These are phyloP conservation scores for Colletotrichum cuscutae DNA, from an alignment of 2,329 filamentous ascomycete genomes.

Conservation along the genomic window DNA sequence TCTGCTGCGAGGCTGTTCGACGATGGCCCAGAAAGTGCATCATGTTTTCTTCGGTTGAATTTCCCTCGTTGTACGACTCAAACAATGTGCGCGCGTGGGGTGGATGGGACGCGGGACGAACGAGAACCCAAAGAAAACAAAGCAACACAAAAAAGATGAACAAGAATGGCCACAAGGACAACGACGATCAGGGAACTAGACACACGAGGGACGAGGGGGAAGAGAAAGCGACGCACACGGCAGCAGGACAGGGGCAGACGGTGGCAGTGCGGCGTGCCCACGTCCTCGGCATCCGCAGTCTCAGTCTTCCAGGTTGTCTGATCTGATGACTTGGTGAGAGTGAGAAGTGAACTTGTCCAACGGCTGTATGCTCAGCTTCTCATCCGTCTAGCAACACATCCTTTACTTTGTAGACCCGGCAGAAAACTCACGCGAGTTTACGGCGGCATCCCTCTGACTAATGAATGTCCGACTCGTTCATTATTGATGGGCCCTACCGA, in stretches of 20 bases:
- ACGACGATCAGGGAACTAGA: neutral
- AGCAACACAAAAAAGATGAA: neutral
- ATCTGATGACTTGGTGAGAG: neutral
- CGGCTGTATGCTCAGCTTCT: neutral
- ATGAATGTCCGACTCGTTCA: constrained; percentile 7
- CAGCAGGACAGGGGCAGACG: neutral
- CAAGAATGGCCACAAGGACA: neutral
- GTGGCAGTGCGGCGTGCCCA: neutral
- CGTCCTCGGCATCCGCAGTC: neutral
- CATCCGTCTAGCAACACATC: neutral
- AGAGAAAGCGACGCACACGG: neutral
- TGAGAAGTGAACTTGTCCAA: neutral
- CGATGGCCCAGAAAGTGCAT: constrained; percentile 33
- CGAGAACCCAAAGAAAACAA: neutral
- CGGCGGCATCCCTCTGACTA: constrained; percentile 23
- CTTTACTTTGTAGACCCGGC: neutral
- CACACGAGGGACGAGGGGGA: neutral
- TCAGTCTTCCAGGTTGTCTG: neutral
- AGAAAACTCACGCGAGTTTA: constrained; percentile 7
- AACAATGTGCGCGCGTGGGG: neutral
- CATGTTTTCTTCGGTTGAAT: neutral
- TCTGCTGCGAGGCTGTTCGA: constrained; percentile 30
- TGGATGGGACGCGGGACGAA: neutral
- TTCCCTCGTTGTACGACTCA: neutral
- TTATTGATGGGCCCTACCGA: neutral